phyloP scores from a whole-genome alignment of 1,284 basidiomycete genomes.

The Trametes sp. region DNA sequence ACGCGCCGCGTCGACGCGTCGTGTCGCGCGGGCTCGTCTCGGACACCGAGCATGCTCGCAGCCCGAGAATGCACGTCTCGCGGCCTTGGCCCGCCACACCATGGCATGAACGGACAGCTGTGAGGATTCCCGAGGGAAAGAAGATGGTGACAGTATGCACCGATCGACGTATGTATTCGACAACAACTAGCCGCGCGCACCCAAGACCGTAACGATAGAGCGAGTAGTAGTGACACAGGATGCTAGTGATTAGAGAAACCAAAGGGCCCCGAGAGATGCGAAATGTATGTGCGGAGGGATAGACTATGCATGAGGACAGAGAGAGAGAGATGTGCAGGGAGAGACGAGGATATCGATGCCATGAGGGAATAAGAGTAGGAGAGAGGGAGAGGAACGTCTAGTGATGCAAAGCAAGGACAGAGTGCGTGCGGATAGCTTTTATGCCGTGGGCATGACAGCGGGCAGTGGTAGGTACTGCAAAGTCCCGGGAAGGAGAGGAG shows the following conservation, averaged over 20 bases:
- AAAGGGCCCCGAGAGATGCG: constrained; percentile 33
- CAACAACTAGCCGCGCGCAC: constrained; percentile 22
- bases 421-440: constrained; percentile 38
- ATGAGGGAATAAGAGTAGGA: constrained; percentile 37
- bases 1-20: not conserved
- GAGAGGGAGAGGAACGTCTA: constrained; percentile 34
- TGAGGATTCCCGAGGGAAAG: not conserved
- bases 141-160: constrained; percentile 13
- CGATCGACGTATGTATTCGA: constrained; percentile 19
- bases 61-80: constrained; percentile 8
- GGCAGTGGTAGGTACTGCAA: constrained; percentile 37
- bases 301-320: constrained; percentile 19
- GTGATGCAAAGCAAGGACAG: constrained; percentile 37
- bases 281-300: constrained; percentile 25
- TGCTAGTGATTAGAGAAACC: constrained; percentile 37
- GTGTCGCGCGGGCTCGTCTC: not conserved
- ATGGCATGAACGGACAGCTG: too few species aligned
- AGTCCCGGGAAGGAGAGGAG: constrained; percentile 36
- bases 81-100: too few species aligned
- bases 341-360: constrained; percentile 39
- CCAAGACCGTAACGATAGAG: constrained; percentile 14
- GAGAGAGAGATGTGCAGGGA: constrained; percentile 22
- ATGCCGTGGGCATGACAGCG: constrained; percentile 26
- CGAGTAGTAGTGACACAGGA: constrained; percentile 33
- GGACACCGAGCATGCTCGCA: not conserved